Conservation (phyloP, 805 yeast genomes). For the Metschnikowia baotianmanensis region DNA sequence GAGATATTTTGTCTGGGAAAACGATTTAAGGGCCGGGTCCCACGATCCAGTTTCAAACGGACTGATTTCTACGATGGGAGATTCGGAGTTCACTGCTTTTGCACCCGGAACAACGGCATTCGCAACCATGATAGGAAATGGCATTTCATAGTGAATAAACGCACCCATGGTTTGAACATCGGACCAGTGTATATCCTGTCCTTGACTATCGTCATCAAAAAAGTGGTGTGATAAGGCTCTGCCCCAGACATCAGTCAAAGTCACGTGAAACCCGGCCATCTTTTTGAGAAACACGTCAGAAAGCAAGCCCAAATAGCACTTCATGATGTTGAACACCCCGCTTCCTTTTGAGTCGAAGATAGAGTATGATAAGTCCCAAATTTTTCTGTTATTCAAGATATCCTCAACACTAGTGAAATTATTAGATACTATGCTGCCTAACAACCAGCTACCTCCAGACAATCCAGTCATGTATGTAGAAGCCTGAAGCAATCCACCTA, state of each 20-base stretch:
- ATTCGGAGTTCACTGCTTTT: slow-evolving; percentile 23
- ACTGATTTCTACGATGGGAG: slow-evolving; percentile 54
- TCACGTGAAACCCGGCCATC: slow-evolving; percentile 32
- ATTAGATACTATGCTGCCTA: slow-evolving; percentile 49
- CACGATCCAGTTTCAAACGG: slow-evolving; percentile 70
- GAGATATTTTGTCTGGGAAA: slow-evolving; percentile 47
- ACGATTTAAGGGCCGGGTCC: slow-evolving; percentile 47
- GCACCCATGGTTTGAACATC: slow-evolving; percentile 19
- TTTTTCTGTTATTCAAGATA: slow-evolving; percentile 22
- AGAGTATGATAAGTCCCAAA: slow-evolving; percentile 32
- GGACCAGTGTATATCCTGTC: slow-evolving; percentile 15
- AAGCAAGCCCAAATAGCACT: slow-evolving; percentile 23
- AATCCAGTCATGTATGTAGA: slow-evolving; percentile 11
- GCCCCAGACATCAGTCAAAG: slow-evolving; percentile 41
- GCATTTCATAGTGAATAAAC: slow-evolving; percentile 34
- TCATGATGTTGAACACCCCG: slow-evolving; percentile 10
- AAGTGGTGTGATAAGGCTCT: slow-evolving; percentile 38
- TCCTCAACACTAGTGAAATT: slow-evolving; percentile 52
- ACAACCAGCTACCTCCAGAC: slow-evolving; percentile 13
- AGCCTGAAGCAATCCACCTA: slow-evolving; percentile 14
- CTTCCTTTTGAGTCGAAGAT: slow-evolving; percentile 40
- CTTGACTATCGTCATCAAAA: slow-evolving; percentile 27
- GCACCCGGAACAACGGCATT: slow-evolving; percentile 38
- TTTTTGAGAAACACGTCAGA: slow-evolving; percentile 26
- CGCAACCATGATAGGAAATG: slow-evolving; percentile 49